Evolutionary conservation across 345 rosid genomes (phyloP).

Genomic region (Boechera stricta): DNA sequence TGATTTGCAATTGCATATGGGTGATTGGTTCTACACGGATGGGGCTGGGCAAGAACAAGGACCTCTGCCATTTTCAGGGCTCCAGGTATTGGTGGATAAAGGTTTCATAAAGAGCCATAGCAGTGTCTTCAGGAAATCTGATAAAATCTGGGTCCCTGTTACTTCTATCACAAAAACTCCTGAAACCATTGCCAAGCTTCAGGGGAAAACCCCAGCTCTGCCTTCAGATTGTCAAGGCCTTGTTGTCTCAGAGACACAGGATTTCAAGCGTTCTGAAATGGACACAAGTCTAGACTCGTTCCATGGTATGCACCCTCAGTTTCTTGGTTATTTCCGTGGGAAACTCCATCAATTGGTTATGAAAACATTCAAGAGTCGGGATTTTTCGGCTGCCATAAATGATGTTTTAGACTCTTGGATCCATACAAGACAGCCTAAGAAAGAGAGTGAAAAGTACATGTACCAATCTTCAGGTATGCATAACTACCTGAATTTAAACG

Average conservation of each 20-base stretch:
- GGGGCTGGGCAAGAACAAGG: slow-evolving; percentile 95
- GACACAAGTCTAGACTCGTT: slow-evolving; percentile 51
- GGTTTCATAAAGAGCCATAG: slow-evolving; percentile 68
- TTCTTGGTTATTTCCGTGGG: slow-evolving; percentile 89
- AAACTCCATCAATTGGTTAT: slow-evolving; percentile 94
- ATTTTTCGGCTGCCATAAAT: slow-evolving; percentile 93
- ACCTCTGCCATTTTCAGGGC: slow-evolving; percentile 73
- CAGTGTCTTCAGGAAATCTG: slow-evolving; percentile 90
- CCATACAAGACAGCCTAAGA: slow-evolving; percentile 89
- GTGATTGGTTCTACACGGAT: slow-evolving; percentile 97
- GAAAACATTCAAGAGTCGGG: slow-evolving; percentile 94
- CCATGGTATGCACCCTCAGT: slow-evolving; percentile 84
- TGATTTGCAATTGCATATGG: slow-evolving; percentile 85
- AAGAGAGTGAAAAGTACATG: slow-evolving; percentile 75
- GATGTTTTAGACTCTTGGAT: slow-evolving; percentile 99
- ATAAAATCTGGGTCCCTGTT: slow-evolving; percentile 91
- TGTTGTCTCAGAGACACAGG: slow-evolving; percentile 43
- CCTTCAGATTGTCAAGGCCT: slow-evolving; percentile 52
- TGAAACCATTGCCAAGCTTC: slow-evolving; percentile 49
- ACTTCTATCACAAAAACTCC: slow-evolving; percentile 51
- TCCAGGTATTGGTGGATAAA: slow-evolving; percentile 74
- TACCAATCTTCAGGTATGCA: slow-evolving; percentile 80
- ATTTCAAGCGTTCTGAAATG: slow-evolving; percentile 42
- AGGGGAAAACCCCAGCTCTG: slow-evolving; percentile 44
- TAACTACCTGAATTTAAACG: slow-evolving; percentile 10